phyloP scores from a whole-genome alignment of 495 filamentous ascomycete species.

The Choiromyces venosus region DNA sequence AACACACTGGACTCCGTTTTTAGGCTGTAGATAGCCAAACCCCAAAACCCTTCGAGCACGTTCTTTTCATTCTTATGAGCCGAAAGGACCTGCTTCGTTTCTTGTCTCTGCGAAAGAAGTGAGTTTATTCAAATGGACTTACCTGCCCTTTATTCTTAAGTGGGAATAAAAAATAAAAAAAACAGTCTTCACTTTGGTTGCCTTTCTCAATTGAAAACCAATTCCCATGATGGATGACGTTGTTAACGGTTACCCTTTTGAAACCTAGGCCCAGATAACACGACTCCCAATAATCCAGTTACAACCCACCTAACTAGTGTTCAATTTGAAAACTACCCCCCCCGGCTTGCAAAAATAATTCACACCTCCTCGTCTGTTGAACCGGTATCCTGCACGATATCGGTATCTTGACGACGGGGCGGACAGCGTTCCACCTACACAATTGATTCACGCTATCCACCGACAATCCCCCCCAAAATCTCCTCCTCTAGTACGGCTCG shows the following conservation, averaged over 20 bases:
- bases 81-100: slow-evolving; percentile 87
- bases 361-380: slow-evolving; percentile 83
- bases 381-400: slow-evolving; percentile 80
- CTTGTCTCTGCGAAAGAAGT: slow-evolving; percentile 95
- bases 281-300: slow-evolving; percentile 43
- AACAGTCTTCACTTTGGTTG: neutral
- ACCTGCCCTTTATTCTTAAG: neutral
- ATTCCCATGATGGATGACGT: slow-evolving; percentile 18
- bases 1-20: slow-evolving; percentile 39
- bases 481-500: slow-evolving; percentile 80
- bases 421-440: slow-evolving; percentile 48
- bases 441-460: slow-evolving; percentile 59
- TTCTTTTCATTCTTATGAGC: slow-evolving; percentile 65
- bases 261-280: slow-evolving; percentile 84
- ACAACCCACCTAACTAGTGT: slow-evolving; percentile 20
- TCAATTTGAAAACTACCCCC: slow-evolving; percentile 29
- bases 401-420: slow-evolving; percentile 59
- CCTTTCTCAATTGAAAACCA: neutral
- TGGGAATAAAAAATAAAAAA: neutral
- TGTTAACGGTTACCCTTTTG: slow-evolving; percentile 9
- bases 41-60: slow-evolving; percentile 32
- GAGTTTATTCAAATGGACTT: slow-evolving; percentile 42
- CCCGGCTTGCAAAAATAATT: slow-evolving; percentile 42
- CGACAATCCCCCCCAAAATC: slow-evolving; percentile 71
- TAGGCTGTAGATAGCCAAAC: slow-evolving; percentile 41